Evolutionary conservation across 2,329 filamentous ascomycete species (phyloP).

Genomic region (Cladosporium sp.): DNA sequence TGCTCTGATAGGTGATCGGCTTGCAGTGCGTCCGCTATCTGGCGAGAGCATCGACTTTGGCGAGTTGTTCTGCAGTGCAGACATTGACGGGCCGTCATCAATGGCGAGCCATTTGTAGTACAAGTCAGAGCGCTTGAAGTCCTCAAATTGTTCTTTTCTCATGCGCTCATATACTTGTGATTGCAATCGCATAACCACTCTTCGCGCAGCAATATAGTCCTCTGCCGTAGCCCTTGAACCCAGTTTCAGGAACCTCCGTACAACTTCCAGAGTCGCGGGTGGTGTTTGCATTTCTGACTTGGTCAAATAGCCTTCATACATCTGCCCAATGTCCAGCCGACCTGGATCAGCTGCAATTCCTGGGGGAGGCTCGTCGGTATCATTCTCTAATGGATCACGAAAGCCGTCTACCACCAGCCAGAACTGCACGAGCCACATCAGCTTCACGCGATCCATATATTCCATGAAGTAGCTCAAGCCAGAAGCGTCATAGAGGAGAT

Average conservation of each 20-base stretch:
- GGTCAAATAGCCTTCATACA: constrained; percentile 82
- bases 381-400: constrained; percentile 86
- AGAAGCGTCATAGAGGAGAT: constrained; percentile 84
- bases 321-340: constrained; percentile 81
- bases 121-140: constrained; percentile 87
- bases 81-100: constrained; percentile 55
- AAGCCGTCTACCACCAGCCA: constrained; percentile 98
- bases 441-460: constrained; percentile 87
- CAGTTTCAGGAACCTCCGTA: constrained; percentile 73
- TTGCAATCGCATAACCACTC: constrained; percentile 76
- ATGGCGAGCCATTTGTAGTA: constrained; percentile 95
- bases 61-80: constrained; percentile 21
- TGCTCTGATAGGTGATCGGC: constrained; percentile 17
- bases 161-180: constrained; percentile 80
- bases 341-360: constrained; percentile 65
- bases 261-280: constrained; percentile 62
- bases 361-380: constrained; percentile 61
- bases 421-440: constrained; percentile 91
- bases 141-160: constrained; percentile 72
- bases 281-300: constrained; percentile 77
- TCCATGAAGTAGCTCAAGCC: constrained; percentile 99
- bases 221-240: constrained; percentile 70
- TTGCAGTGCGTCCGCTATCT: constrained; percentile 14
- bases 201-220: constrained; percentile 79
- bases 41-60: constrained; percentile 16